Evolutionary conservation across 176 grass and related monocot species (phyloP).

Genomic region (Ensete glaucum): DNA sequence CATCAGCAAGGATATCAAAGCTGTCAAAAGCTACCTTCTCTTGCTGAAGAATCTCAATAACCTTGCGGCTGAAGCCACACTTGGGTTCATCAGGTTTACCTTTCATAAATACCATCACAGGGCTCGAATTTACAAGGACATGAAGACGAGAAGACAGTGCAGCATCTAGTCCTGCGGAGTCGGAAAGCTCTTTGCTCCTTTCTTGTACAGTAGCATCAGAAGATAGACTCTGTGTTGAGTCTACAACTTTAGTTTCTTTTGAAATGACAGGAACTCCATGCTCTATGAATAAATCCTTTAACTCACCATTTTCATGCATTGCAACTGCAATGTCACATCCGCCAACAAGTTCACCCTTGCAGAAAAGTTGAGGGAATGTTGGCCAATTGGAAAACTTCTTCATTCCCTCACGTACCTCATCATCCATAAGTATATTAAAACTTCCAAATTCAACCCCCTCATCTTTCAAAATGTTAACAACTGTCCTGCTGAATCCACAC

Average conservation of each 20-base stretch:
- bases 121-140: conserved; percentile 47
- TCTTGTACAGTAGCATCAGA: conserved; percentile 15
- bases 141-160: conserved; percentile 41
- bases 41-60: conserved; percentile 80
- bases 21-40: conserved; percentile 77
- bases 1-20: conserved; percentile 83
- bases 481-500: conserved; percentile 84
- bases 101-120: conserved; percentile 89
- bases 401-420: conserved; percentile 80
- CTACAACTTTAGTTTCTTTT: conserved; percentile 34
- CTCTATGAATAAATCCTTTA: conserved; percentile 71
- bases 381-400: conserved; percentile 97
- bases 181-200: conserved; percentile 23
- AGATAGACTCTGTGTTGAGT: conserved; percentile 4
- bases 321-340: conserved; percentile 87
- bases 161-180: conserved; percentile 23
- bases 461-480: conserved; percentile 71
- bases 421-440: conserved; percentile 80
- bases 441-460: conserved; percentile 71
- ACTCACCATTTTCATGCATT: conserved; percentile 78
- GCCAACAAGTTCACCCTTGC: conserved; percentile 83
- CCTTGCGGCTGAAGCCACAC: conserved; percentile 89
- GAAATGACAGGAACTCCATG: conserved; percentile 39
- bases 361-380: conserved; percentile 88
- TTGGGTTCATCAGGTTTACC: conserved; percentile 78